Conservation (phyloP, 768 basidiomycete genomes). For the Amanita polypyramis region DNA sequence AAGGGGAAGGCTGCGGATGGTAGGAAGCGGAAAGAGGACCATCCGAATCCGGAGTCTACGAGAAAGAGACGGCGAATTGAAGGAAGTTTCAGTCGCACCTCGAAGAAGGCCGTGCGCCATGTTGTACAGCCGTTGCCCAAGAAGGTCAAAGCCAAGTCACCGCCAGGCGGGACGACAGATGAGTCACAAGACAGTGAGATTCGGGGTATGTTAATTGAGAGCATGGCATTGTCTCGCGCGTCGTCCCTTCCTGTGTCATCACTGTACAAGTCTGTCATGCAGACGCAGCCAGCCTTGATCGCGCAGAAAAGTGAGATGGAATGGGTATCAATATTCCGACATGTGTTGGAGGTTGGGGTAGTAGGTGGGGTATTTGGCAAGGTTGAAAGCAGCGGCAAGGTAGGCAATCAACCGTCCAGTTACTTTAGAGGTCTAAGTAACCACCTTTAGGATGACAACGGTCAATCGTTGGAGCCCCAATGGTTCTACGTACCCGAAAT, state of each 20-base stretch:
- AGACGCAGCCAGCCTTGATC: conserved; percentile 42
- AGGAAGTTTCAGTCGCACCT: background rate
- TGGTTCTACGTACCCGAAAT: conserved; percentile 74
- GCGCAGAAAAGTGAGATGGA: conserved; percentile 28
- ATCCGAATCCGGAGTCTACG: conserved; percentile 12
- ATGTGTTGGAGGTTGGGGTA: conserved; percentile 36
- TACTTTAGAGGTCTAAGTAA: conserved; percentile 1
- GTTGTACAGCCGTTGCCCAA: background rate
- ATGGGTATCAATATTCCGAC: conserved; percentile 40
- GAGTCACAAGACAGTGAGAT: conserved; percentile 30
- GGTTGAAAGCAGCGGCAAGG: conserved; percentile 56
- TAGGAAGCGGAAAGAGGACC: conserved; percentile 11
- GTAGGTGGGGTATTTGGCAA: conserved; percentile 60
- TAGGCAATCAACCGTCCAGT: conserved; percentile 17
- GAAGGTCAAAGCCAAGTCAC: background rate
- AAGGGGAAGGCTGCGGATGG: background rate
- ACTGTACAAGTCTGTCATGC: conserved; percentile 41
- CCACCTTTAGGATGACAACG: conserved; percentile 32
- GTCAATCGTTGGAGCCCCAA: conserved; percentile 43
- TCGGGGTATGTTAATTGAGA: conserved; percentile 60
- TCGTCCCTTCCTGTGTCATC: conserved; percentile 48
- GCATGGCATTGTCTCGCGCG: conserved; percentile 61
- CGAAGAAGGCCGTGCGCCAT: background rate
- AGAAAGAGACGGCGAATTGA: conserved; percentile 15
- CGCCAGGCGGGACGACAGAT: conserved; percentile 12